A percentile compares a stretch with the other conserved stretches of the same genome.
Conservation (phyloP, 1,139 yeast species). For the Candida pseudoviswanathii region DNA sequence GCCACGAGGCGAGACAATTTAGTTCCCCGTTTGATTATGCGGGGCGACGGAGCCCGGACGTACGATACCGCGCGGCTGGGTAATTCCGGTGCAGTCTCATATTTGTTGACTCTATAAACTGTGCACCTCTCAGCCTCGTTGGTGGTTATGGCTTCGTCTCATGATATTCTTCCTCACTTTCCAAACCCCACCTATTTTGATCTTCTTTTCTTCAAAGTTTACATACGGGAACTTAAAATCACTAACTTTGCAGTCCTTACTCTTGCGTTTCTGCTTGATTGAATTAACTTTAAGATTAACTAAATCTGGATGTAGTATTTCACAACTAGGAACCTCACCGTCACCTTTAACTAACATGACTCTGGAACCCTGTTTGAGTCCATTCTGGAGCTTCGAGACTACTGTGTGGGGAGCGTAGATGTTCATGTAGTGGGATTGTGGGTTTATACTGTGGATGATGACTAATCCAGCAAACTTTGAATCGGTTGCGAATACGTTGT, state of each 20-base stretch:
- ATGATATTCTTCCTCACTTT: conserved; percentile 63
- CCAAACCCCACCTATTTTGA: conserved; percentile 61
- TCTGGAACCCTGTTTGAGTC: conserved; percentile 30
- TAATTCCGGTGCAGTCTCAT: background rate
- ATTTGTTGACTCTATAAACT: background rate
- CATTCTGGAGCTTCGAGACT: conserved; percentile 13
- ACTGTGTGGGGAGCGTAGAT: conserved; percentile 55
- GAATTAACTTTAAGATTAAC: conserved; percentile 18
- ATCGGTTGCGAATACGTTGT: background rate
- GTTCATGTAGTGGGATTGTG: conserved; percentile 41
- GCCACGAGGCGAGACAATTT: too few species aligned
- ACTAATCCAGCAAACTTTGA: conserved; percentile 42
- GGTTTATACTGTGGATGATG: conserved; percentile 66
- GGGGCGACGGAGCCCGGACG: too few species aligned
- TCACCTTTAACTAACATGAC: conserved; percentile 64
- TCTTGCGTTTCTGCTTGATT: conserved; percentile 15
- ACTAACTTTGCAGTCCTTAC: conserved; percentile 7
- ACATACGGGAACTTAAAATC: conserved; percentile 48
- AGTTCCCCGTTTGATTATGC: too few species aligned
- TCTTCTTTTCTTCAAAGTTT: conserved; percentile 42
- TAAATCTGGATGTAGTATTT: conserved; percentile 30
- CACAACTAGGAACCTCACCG: conserved; percentile 51
- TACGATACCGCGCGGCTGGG: too few species aligned
- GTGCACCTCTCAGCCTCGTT: background rate
- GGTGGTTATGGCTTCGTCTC: conserved; percentile 39